These are phyloP conservation scores for Seiridium unicorne DNA, from an alignment of 2,329 filamentous ascomycete species.

Conservation along the genomic window DNA sequence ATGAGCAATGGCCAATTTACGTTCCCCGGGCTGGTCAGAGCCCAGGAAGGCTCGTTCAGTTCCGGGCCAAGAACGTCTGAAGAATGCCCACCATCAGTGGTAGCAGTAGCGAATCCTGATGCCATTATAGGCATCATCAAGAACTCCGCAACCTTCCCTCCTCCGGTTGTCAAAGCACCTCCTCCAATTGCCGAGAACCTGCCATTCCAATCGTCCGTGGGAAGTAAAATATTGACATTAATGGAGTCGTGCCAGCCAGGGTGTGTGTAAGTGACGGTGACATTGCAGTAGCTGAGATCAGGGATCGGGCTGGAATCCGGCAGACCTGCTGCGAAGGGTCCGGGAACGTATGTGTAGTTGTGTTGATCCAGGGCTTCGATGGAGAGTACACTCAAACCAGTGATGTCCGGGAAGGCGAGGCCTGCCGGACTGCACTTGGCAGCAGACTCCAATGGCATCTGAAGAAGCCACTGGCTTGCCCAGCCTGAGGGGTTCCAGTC, in stretches of 20 bases:
- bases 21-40: slow-evolving; percentile 18
- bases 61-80: neutral
- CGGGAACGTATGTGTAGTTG: slow-evolving; percentile 4
- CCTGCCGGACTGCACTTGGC: slow-evolving; percentile 1
- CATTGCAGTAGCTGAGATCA: slow-evolving; percentile 34
- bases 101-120: slow-evolving; percentile 21
- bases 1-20: slow-evolving; percentile 17
- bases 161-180: slow-evolving; percentile 28
- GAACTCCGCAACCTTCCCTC: slow-evolving; percentile 10
- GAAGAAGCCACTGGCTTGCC: slow-evolving; percentile 3
- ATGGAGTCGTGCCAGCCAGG: slow-evolving; percentile 36
- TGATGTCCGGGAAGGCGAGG: slow-evolving; percentile 1
- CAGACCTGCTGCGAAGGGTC: neutral
- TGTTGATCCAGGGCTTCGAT: neutral
- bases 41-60: slow-evolving; percentile 15
- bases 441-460: neutral
- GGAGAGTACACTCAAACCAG: slow-evolving; percentile 3
- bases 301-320: neutral
- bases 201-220: slow-evolving; percentile 31
- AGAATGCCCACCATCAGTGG: slow-evolving; percentile 22
- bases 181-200: slow-evolving; percentile 37
- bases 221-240: slow-evolving; percentile 33
- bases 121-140: slow-evolving; percentile 17
- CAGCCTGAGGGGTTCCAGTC: slow-evolving; percentile 4
- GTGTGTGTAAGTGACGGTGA: slow-evolving; percentile 40